Conservation (phyloP, 2,329 filamentous ascomycete species). For the Phaeosphaeria sp. region DNA sequence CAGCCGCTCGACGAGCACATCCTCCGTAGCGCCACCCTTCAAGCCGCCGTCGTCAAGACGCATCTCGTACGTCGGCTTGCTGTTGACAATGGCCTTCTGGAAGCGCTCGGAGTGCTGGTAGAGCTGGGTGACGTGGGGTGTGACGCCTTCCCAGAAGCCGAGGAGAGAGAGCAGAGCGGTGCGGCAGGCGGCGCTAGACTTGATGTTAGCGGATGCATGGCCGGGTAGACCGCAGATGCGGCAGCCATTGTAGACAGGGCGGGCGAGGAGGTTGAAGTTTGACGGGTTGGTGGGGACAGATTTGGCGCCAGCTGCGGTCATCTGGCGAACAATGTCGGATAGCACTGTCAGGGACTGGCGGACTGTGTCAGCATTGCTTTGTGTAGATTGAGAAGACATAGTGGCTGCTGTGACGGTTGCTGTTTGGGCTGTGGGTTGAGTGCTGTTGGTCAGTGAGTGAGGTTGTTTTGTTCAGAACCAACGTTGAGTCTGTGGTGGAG, state of each 20-base stretch:
- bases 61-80: slow-evolving; percentile 26
- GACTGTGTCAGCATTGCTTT: slow-evolving; percentile 1
- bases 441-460: neutral
- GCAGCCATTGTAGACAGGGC: slow-evolving; percentile 16
- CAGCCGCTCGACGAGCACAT: slow-evolving; percentile 21
- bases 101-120: slow-evolving; percentile 22
- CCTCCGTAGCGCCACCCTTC: slow-evolving; percentile 15
- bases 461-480: neutral
- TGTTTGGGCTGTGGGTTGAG: neutral
- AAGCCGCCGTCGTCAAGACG: slow-evolving; percentile 13
- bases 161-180: slow-evolving; percentile 19
- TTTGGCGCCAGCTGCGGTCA: slow-evolving; percentile 20
- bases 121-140: slow-evolving; percentile 11
- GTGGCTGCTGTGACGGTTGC: neutral
- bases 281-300: slow-evolving; percentile 13
- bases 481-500: neutral
- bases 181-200: slow-evolving; percentile 15
- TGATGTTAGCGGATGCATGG: slow-evolving; percentile 18
- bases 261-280: slow-evolving; percentile 27
- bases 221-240: slow-evolving; percentile 27
- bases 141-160: slow-evolving; percentile 26
- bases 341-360: slow-evolving; percentile 16
- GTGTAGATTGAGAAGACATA: slow-evolving; percentile 9
- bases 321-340: slow-evolving; percentile 21
- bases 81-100: slow-evolving; percentile 13